Evolutionary conservation across 2,329 filamentous ascomycete genomes (phyloP).

Genomic region (Monilinia laxa): DNA sequence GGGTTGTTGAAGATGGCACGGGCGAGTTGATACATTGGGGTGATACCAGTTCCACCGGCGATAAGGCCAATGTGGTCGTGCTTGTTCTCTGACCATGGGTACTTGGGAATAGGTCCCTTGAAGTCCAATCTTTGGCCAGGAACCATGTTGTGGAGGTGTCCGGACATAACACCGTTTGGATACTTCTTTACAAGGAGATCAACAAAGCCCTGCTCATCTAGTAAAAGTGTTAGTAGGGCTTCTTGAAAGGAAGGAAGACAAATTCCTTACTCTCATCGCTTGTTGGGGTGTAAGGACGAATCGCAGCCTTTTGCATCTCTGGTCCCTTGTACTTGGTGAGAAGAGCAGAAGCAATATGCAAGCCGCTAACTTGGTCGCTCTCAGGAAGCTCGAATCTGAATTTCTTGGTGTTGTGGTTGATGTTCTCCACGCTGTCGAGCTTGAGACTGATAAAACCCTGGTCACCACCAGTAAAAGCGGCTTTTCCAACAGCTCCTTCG

Average conservation of each 20-base stretch:
- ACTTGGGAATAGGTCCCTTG: constrained; percentile 96
- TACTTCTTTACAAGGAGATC: constrained; percentile 94
- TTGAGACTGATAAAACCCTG: constrained; percentile 85
- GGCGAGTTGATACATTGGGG: constrained; percentile 94
- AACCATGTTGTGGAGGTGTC: constrained; percentile 79
- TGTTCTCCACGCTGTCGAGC: constrained; percentile 71
- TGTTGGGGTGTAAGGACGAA: constrained; percentile 90
- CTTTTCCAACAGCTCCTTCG: constrained; percentile 42
- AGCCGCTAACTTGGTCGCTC: constrained; percentile 77
- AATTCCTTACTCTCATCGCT: constrained; percentile 70
- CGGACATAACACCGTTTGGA: constrained; percentile 86
- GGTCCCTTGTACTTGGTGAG: constrained; percentile 88
- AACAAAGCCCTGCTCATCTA: constrained; percentile 74
- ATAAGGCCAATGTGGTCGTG: constrained; percentile 84
- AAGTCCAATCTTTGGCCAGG: constrained; percentile 82
- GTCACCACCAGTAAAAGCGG: constrained; percentile 75
- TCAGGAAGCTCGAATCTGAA: constrained; percentile 86
- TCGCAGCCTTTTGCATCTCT: constrained; percentile 79
- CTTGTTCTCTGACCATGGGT: constrained; percentile 86
- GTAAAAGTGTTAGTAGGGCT: constrained; percentile 27
- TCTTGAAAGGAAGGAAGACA: too few species aligned
- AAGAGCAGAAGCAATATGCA: constrained; percentile 80
- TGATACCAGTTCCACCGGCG: constrained; percentile 95
- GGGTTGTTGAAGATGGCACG: constrained; percentile 95
- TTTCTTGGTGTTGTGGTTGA: constrained; percentile 96